Evolutionary conservation across 2,329 filamentous ascomycete species (phyloP).

Genomic region (Fusarium continuum): DNA sequence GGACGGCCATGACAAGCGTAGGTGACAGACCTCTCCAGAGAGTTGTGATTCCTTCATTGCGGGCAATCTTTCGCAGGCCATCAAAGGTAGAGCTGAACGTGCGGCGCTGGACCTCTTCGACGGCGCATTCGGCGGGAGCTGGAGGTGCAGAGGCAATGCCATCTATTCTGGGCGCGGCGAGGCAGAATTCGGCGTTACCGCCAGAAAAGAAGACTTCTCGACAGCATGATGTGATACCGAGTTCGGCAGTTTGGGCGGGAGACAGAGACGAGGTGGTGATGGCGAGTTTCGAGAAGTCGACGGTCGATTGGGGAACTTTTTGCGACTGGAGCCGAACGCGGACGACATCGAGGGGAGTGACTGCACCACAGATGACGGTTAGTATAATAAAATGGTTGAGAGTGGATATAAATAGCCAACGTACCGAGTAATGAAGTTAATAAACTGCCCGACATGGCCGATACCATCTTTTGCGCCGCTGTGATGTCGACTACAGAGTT

Average conservation of each 20-base stretch:
- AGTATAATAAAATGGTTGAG: neutral
- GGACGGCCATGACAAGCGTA: conserved; percentile 91
- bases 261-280: conserved; percentile 67
- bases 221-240: conserved; percentile 94
- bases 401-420: conserved; percentile 41
- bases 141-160: conserved; percentile 56
- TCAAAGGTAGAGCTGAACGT: conserved; percentile 93
- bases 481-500: conserved; percentile 72
- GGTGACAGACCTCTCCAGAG: conserved; percentile 95
- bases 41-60: conserved; percentile 86
- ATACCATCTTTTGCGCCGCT: conserved; percentile 90
- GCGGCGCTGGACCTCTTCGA: conserved; percentile 84
- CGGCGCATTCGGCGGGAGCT: conserved; percentile 75
- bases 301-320: conserved; percentile 57
- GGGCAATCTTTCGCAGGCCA: conserved; percentile 90
- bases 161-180: conserved; percentile 71
- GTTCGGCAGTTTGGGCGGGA: conserved; percentile 77
- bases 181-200: conserved; percentile 81
- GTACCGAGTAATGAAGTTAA: conserved; percentile 88
- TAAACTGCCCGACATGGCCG: conserved; percentile 88
- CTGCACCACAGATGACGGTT: conserved; percentile 55
- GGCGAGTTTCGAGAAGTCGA: conserved; percentile 65
- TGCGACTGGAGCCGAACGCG: conserved; percentile 95
- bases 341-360: conserved; percentile 96
- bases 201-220: conserved; percentile 97